Percentiles rank a stretch among this genome's conserved stretches.
These are phyloP conservation scores for Saururus chinensis DNA, from an alignment of 164 flowering plant genomes.

Conservation along the genomic window DNA sequence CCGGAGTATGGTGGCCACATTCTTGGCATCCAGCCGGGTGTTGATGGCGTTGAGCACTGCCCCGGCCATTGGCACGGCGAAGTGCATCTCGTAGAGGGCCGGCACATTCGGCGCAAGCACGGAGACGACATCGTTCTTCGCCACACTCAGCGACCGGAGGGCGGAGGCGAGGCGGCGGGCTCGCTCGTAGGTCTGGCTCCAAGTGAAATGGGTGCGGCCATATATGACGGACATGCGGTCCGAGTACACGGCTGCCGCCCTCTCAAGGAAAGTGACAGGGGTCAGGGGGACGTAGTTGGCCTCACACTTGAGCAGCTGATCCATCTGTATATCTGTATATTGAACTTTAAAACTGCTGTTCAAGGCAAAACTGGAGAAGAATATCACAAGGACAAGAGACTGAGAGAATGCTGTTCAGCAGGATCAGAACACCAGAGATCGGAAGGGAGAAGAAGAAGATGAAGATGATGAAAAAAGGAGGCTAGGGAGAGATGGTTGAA, in stretches of 20 bases:
- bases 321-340: not conserved
- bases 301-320: conserved; percentile 1
- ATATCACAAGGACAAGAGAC: not conserved
- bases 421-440: too few species aligned
- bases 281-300: conserved; percentile 33
- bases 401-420: too few species aligned
- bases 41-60: conserved; percentile 27
- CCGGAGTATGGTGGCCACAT: conserved; percentile 18
- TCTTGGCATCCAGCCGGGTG: conserved; percentile 24
- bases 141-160: not conserved
- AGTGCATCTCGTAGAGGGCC: conserved; percentile 31
- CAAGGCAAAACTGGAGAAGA: too few species aligned
- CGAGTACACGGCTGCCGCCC: conserved; percentile 34
- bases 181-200: conserved; percentile 31
- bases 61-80: conserved; percentile 29
- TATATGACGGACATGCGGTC: conserved; percentile 34
- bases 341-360: not conserved
- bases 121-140: conserved; percentile 27
- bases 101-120: conserved; percentile 28
- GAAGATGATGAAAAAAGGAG: too few species aligned
- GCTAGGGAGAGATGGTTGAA: not conserved
- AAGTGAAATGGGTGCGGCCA: conserved; percentile 24
- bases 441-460: too few species aligned
- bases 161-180: conserved; percentile 42
- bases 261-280: conserved; percentile 31